A percentile compares a stretch with the other conserved stretches of the same genome.
phyloP scores from a whole-genome alignment of 139 green algal genomes.

The Pycnococcus provasolii region DNA sequence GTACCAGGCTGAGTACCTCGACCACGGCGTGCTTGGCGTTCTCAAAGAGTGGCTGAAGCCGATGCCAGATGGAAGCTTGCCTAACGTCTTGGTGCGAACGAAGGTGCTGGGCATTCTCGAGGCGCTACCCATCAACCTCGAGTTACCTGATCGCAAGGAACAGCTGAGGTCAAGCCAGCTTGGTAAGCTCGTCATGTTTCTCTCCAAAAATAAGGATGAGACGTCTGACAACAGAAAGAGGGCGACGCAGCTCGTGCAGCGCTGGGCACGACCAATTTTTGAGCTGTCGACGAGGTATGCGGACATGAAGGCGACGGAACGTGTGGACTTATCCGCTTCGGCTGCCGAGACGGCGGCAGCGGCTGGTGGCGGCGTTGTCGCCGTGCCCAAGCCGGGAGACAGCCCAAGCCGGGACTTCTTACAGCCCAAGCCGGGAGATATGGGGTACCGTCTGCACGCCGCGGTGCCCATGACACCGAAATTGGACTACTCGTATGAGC shows the following conservation, averaged over 20 bases:
- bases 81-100: slow-evolving; percentile 13
- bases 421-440: no score
- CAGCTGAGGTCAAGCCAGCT: slow-evolving; percentile 5
- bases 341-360: no score
- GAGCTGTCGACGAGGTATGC: slow-evolving; percentile 6
- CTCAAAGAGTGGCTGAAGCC: slow-evolving; percentile 2
- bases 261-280: slow-evolving; percentile 11
- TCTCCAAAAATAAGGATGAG: slow-evolving; percentile 7
- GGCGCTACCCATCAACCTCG: neutral
- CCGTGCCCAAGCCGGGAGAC: no score
- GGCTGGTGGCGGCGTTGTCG: no score
- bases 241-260: slow-evolving; percentile 8
- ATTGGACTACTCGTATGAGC: no score
- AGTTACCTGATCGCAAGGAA: slow-evolving; percentile 9
- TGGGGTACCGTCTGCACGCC: no score
- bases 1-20: neutral
- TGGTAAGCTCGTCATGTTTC: slow-evolving; percentile 10
- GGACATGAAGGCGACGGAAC: no score
- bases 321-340: no score
- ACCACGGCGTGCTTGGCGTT: slow-evolving; percentile 6
- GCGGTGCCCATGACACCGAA: no score
- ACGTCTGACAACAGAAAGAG: slow-evolving; percentile 2
- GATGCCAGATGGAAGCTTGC: slow-evolving; percentile 9
- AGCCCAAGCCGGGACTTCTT: no score
- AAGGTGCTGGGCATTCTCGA: slow-evolving; percentile 4